These are phyloP conservation scores for Coleophoma cylindrospora DNA, from an alignment of 2,329 filamentous ascomycete genomes.

Conservation along the genomic window DNA sequence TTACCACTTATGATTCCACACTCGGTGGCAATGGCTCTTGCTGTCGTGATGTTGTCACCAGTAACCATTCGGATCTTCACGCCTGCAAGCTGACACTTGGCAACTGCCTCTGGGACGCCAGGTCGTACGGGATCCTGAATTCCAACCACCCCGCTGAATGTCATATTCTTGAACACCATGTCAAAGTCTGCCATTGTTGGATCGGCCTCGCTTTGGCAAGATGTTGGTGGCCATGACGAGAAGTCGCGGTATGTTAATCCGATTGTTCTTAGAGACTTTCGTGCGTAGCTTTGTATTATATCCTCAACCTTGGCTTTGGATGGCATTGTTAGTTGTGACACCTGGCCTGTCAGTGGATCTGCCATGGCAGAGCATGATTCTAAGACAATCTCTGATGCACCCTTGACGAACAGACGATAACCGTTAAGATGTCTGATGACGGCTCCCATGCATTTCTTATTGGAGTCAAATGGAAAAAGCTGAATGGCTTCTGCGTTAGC, in stretches of 20 bases:
- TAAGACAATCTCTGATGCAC: slow-evolving; percentile 61
- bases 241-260: slow-evolving; percentile 34
- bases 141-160: slow-evolving; percentile 65
- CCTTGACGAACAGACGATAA: slow-evolving; percentile 53
- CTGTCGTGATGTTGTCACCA: slow-evolving; percentile 66
- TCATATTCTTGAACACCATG: slow-evolving; percentile 63
- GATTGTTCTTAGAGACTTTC: slow-evolving; percentile 35
- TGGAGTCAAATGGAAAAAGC: slow-evolving; percentile 27
- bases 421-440: slow-evolving; percentile 42
- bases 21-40: slow-evolving; percentile 63
- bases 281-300: slow-evolving; percentile 32
- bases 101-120: slow-evolving; percentile 60
- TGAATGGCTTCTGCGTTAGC: slow-evolving; percentile 51
- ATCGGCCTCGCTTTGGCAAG: slow-evolving; percentile 6
- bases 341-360: slow-evolving; percentile 37
- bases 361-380: slow-evolving; percentile 37
- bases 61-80: slow-evolving; percentile 68
- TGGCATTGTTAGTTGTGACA: slow-evolving; percentile 49
- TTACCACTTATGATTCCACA: slow-evolving; percentile 52
- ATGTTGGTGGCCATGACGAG: slow-evolving; percentile 30
- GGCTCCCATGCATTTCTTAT: slow-evolving; percentile 62
- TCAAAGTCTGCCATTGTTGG: slow-evolving; percentile 39
- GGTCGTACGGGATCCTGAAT: slow-evolving; percentile 66
- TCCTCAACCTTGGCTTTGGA: slow-evolving; percentile 28
- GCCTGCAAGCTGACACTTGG: slow-evolving; percentile 59